These are phyloP conservation scores for Lactifluus piperatus DNA, from an alignment of 768 basidiomycete genomes.

Conservation along the genomic window DNA sequence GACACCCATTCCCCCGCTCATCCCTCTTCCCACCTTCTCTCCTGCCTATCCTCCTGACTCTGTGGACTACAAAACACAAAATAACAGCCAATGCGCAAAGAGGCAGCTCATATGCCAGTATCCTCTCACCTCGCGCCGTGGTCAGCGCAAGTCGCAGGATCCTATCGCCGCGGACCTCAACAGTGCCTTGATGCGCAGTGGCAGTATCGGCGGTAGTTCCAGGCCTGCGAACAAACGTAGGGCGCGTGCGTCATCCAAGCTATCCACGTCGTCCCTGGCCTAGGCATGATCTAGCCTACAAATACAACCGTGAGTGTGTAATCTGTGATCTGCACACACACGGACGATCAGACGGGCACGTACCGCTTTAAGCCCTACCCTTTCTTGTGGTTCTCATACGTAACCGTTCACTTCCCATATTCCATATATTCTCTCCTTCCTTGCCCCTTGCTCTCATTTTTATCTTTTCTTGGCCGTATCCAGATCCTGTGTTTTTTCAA, in stretches of 20 bases:
- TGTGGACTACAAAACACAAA: not conserved
- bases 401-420: no score
- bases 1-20: not conserved
- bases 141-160: conserved; percentile 19
- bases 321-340: not conserved
- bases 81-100: conserved; percentile 19
- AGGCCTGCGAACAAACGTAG: conserved; percentile 12
- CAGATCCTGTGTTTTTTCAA: not conserved
- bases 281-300: not conserved
- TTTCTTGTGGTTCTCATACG: not conserved
- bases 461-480: no score
- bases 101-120: conserved; percentile 16
- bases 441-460: no score
- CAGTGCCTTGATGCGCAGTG: not conserved
- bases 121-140: conserved; percentile 22
- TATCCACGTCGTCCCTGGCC: not conserved
- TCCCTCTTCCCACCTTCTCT: not conserved
- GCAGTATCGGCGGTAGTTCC: not conserved
- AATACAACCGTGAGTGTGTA: no score
- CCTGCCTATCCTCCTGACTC: not conserved
- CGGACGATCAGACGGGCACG: not conserved
- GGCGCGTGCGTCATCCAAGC: conserved; percentile 7
- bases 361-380: not conserved
- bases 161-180: not conserved
- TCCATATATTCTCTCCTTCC: no score